Evolutionary conservation across 495 filamentous ascomycete species (phyloP), one percentile per base, ranked within the genome.

Genomic region (Friedmanniomyces endolithicus): DNA sequence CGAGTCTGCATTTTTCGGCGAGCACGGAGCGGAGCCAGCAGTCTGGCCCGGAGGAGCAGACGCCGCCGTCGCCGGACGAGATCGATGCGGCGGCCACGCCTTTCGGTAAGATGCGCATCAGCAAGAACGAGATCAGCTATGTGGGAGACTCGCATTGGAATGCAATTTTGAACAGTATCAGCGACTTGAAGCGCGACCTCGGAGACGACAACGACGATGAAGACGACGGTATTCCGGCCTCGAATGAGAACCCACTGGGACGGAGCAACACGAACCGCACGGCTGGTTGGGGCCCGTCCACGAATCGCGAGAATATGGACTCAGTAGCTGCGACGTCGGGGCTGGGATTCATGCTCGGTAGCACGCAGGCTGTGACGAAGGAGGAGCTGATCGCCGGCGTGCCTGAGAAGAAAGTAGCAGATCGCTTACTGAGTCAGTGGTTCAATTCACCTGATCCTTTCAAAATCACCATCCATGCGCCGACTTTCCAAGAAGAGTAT

Each of bases 91-190:
- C 94, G 12, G 81, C 85, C 16, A 85, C 84, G 53, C 90, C 86
- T 6, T 80, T 97, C 52, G 92, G 92, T 37, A 76, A 90, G 39
- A 81, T 98, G 70, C 94, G 86, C 63, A 85, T 98, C 56, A 79
- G 87, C 53, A 84, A 85, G 60, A 73, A 76, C 22, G 90, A 89
- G 67, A 84, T 85, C 0, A 79, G 85, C 65, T 98, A 95, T 65
- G 77, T 90, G 48, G 90, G 89, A 40, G 85, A 88, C 53, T 83
- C 84, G 22, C 88, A 97, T 68, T 97, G 92, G 90, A 86, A 85
- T 52, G 80, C 85, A 20, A 81, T 98, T 49, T 70, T 98, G 56
- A 78, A 81, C 56, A 89, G 95, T 22, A 55, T 57, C 48, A 59
- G 59, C 52, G 52, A 56, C 29, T 25, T 46, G n/a, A 56, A 62